Conservation (phyloP, 371 early-diverging fungal species). For the Syncephalastrum sp. region DNA sequence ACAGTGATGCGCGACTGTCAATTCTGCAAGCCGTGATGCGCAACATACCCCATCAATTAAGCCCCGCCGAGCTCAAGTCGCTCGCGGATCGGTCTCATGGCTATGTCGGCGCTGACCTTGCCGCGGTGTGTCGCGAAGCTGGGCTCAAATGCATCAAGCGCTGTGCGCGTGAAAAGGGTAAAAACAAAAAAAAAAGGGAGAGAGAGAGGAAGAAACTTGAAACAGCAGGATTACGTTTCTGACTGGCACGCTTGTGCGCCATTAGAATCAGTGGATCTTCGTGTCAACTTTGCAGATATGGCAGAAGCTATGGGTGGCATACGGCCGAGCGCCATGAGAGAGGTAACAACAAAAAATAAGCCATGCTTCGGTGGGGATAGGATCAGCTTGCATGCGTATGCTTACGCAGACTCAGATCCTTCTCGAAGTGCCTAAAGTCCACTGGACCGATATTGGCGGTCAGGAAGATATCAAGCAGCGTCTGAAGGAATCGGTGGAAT, state of each 20-base stretch:
- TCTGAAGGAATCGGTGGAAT: constrained; percentile 97
- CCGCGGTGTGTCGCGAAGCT: constrained; percentile 85
- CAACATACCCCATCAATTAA: constrained; percentile 69
- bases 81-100: constrained; percentile 84
- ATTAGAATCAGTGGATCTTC: constrained; percentile 14
- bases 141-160: constrained; percentile 81
- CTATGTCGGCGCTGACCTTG: constrained; percentile 98
- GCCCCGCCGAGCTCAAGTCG: constrained; percentile 48
- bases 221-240: not conserved
- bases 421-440: constrained; percentile 93
- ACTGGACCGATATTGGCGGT: constrained; percentile 98
- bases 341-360: constrained; percentile 45
- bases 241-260: not conserved
- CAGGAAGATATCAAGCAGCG: constrained; percentile 92
- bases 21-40: constrained; percentile 77
- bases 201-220: not conserved
- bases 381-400: not conserved
- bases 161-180: constrained; percentile 20
- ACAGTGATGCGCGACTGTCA: constrained; percentile 62
- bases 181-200: not conserved
- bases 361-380: not conserved
- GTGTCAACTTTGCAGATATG: constrained; percentile 48
- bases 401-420: constrained; percentile 47
- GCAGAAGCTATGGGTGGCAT: constrained; percentile 58
- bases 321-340: constrained; percentile 97